These are phyloP conservation scores for Coemansia sp. DNA, from an alignment of 371 early-diverging fungal genomes.

Conservation along the genomic window DNA sequence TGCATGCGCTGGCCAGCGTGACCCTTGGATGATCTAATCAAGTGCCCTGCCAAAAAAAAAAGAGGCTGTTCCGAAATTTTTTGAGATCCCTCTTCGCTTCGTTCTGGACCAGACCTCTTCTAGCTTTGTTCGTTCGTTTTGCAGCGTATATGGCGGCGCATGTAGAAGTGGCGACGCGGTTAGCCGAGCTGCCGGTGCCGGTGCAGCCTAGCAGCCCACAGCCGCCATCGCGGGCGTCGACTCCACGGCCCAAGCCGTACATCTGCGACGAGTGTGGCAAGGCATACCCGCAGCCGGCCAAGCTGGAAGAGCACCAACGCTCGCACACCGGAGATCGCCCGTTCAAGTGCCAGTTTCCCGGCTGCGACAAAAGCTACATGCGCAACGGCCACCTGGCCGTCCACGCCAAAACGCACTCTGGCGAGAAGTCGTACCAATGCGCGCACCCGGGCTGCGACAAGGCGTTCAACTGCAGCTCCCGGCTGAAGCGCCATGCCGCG, in stretches of 20 bases:
- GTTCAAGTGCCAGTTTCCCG: constrained; percentile 44
- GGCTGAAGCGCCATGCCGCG: constrained; percentile 32
- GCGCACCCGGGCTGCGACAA: constrained; percentile 14
- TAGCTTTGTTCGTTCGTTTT: too few species aligned
- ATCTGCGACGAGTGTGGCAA: constrained; percentile 32
- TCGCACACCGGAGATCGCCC: constrained; percentile 81
- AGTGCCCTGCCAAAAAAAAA: too few species aligned
- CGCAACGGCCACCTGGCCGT: constrained; percentile 42
- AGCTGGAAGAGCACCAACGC: constrained; percentile 83
- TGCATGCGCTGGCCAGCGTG: too few species aligned
- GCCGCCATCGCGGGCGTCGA: background rate
- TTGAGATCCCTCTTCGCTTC: too few species aligned
- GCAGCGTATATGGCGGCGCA: too few species aligned
- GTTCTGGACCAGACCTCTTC: too few species aligned
- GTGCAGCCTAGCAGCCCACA: background rate
- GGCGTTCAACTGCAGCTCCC: constrained; percentile 45
- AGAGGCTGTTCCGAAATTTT: too few species aligned
- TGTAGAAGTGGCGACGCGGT: too few species aligned
- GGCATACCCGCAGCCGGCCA: constrained; percentile 50
- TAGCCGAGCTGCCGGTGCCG: too few species aligned
- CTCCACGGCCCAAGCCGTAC: constrained; percentile 26
- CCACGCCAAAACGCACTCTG: constrained; percentile 28
- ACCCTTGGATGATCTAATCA: too few species aligned
- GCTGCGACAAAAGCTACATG: constrained; percentile 51
- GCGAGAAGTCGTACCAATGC: constrained; percentile 18